Conservation (phyloP, 2,329 filamentous ascomycete species). For the Plectosphaerella plurivora region DNA sequence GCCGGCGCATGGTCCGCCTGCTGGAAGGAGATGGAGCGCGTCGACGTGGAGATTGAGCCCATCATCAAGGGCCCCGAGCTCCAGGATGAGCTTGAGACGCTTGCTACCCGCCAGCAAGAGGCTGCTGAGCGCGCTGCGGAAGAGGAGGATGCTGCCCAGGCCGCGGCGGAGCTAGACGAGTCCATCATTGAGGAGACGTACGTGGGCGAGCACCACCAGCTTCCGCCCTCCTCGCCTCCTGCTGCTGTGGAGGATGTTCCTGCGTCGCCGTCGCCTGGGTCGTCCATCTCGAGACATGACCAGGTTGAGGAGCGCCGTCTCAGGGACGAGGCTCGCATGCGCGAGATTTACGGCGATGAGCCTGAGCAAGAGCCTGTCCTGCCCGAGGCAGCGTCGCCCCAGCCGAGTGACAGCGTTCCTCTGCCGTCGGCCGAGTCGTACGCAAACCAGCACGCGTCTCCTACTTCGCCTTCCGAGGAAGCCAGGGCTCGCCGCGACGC, state of each 20-base stretch:
- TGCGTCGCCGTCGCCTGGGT: slow-evolving; percentile 2
- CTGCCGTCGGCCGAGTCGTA: slow-evolving; percentile 16
- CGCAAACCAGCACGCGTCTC: slow-evolving; percentile 15
- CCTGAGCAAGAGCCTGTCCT: slow-evolving; percentile 6
- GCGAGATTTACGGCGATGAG: slow-evolving; percentile 49
- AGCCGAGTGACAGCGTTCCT: slow-evolving; percentile 7
- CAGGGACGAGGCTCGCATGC: slow-evolving; percentile 45
- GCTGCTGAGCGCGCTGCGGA: slow-evolving; percentile 27
- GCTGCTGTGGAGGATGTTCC: not conserved
- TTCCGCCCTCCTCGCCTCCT: slow-evolving; percentile 1
- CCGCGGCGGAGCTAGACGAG: slow-evolving; percentile 7
- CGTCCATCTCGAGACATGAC: slow-evolving; percentile 10
- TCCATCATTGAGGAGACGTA: slow-evolving; percentile 10
- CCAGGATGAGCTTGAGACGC: slow-evolving; percentile 55
- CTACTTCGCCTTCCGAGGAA: slow-evolving; percentile 19
- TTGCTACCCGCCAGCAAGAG: slow-evolving; percentile 39
- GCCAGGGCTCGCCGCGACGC: slow-evolving; percentile 24
- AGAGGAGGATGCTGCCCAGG: slow-evolving; percentile 12
- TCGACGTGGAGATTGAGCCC: slow-evolving; percentile 87
- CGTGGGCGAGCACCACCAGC: not conserved
- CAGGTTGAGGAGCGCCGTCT: slow-evolving; percentile 28
- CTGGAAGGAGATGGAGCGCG: slow-evolving; percentile 98
- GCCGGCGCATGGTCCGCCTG: slow-evolving; percentile 88
- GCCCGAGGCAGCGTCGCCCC: slow-evolving; percentile 6
- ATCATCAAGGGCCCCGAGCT: slow-evolving; percentile 53